A percentile compares a stretch with the other conserved stretches of the same genome.
Evolutionary conservation across 176 grass and related monocot genomes (phyloP).

Genomic region (Alloteropsis semialata): DNA sequence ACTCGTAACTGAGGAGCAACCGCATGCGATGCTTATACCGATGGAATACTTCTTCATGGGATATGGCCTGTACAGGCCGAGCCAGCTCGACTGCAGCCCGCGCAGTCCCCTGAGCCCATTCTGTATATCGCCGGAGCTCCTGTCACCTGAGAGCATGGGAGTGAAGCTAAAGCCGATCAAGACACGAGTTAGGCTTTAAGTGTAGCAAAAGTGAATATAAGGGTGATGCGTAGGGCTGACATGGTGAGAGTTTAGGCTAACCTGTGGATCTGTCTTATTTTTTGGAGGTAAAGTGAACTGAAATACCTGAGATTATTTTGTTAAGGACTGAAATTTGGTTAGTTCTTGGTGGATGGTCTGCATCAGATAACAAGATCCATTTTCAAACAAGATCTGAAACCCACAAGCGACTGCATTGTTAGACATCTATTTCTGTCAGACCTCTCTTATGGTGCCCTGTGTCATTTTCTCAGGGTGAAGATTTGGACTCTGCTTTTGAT

Average conservation of each 20-base stretch:
- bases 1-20: slow-evolving; percentile 88
- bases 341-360: no score
- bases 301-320: slow-evolving; percentile 39
- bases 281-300: slow-evolving; percentile 27
- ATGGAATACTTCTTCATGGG: slow-evolving; percentile 98
- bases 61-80: slow-evolving; percentile 78
- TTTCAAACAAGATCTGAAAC: no score
- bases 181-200: slow-evolving; percentile 56
- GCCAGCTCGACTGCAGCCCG: slow-evolving; percentile 67
- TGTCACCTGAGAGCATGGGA: slow-evolving; percentile 98
- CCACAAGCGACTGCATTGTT: no score
- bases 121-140: slow-evolving; percentile 84
- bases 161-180: slow-evolving; percentile 98
- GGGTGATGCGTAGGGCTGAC: slow-evolving; percentile 29
- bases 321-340: no score
- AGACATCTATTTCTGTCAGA: no score
- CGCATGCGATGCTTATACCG: slow-evolving; percentile 89
- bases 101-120: slow-evolving; percentile 74
- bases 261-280: slow-evolving; percentile 3
- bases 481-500: no score
- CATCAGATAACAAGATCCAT: no score
- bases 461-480: no score
- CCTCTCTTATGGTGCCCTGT: no score
- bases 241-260: slow-evolving; percentile 45
- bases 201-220: slow-evolving; percentile 42